Base-by-base conservation (phyloP, 192 early-diverging fungal genomes). In the Gamsiella multidivaricata region DNA sequence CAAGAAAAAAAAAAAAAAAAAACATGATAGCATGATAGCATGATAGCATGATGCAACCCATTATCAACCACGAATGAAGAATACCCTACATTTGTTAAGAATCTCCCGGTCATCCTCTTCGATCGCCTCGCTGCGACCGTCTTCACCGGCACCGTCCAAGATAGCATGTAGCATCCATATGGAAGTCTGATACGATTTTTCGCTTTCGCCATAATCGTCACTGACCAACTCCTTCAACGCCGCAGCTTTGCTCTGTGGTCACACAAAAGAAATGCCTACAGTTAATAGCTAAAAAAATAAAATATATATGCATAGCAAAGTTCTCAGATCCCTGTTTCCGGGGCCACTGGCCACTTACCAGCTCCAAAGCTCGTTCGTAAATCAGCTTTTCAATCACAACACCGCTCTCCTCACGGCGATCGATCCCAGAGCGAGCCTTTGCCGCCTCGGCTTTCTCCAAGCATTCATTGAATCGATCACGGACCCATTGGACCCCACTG, bases 391-490 rank as follows among this genome's bases (percentile, higher is more conserved):
- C 91, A 6, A 90, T 83, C 12, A 82, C 85, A 2, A 87, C 80
- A 39, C 82, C 79, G 18, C 81, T 84, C 37, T 83, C 81, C 26
- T 85, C 81, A n/a, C 80, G 61, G 47, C 88, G 85, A 33, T 89
- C 84, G 28, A 83, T 81, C 20, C 83, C 81, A 39, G 81, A 84
- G 34, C 88, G 87, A 9, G 54, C 69, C 49, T 81, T 85, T 37
- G 88, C 85, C 25, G 82, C 72, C 70, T 95, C 91, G 0, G 96
- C 97, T 6, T 89, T 84, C 17, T 96, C 95, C 11, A 97, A 69
- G 53, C 94, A 96, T 52, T 92, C 92, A 81, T 98, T 96, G 71
- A 96, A 98, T 60, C 91, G 88, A 52, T 87, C 88, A 23, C 94
- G 90, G 56, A 97, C 92, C 94, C 94, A 98, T 66, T 96, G 92